Percentiles rank a stretch among this genome's conserved stretches.
Conservation (phyloP, 345 rosid genomes). For the Citrus unshiu region DNA sequence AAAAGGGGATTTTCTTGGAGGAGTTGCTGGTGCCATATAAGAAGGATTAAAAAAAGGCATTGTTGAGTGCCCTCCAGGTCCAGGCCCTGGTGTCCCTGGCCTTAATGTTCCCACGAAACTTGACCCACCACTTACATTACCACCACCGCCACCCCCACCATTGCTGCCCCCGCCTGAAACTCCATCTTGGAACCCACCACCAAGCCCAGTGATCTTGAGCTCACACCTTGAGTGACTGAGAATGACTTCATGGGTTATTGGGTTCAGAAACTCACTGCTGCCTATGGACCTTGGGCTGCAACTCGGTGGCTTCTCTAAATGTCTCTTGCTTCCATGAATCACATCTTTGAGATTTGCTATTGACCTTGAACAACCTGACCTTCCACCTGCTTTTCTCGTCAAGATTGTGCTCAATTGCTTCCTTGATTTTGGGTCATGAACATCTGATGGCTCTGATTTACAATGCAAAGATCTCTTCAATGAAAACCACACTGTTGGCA, state of each 20-base stretch:
- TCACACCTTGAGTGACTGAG: conserved; percentile 90
- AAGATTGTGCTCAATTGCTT: conserved; percentile 53
- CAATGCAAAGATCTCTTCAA: conserved; percentile 62
- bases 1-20: conserved; percentile 54
- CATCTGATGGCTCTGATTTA: conserved; percentile 58
- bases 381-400: conserved; percentile 65
- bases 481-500: conserved; percentile 79
- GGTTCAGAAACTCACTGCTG: conserved; percentile 98
- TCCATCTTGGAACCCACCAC: conserved; percentile 59
- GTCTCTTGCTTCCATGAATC: conserved; percentile 97
- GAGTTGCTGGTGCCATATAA: conserved; percentile 42
- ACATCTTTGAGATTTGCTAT: conserved; percentile 98
- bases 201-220: conserved; percentile 88
- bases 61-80: conserved; percentile 55
- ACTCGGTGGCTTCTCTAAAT: conserved; percentile 80
- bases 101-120: conserved; percentile 76
- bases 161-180: conserved; percentile 18
- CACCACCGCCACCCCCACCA: conserved; percentile 14
- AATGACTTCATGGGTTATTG: conserved; percentile 91
- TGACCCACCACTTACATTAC: conserved; percentile 38
- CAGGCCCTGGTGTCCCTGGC: conserved; percentile 92
- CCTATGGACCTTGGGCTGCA: conserved; percentile 99
- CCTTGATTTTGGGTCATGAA: conserved; percentile 52
- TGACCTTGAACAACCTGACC: conserved; percentile 98
- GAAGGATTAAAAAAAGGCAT: conserved; percentile 81